A percentile compares a stretch with the other conserved stretches of the same genome.
phyloP scores from a whole-genome alignment of 495 filamentous ascomycete species.

The Aspergillus avenaceus region DNA sequence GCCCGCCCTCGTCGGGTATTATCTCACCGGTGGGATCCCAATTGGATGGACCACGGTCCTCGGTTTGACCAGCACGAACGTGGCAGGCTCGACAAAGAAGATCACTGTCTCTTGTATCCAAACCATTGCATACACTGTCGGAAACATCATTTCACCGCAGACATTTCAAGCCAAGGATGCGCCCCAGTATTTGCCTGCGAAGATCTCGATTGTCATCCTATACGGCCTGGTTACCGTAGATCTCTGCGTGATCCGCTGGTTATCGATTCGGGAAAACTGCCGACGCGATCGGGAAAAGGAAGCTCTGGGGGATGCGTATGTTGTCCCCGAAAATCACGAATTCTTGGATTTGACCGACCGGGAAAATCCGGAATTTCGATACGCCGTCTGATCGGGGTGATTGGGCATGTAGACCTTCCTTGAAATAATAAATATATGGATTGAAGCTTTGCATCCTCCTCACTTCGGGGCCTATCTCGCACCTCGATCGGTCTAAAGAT shows the following conservation, averaged over 20 bases:
- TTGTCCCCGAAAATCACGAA: constrained; percentile 55
- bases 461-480: too few species aligned
- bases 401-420: not conserved
- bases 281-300: constrained; percentile 41
- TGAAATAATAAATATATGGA: not conserved
- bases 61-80: constrained; percentile 47
- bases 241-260: constrained; percentile 46
- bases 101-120: constrained; percentile 60
- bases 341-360: constrained; percentile 49
- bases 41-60: constrained; percentile 50
- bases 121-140: constrained; percentile 53
- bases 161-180: constrained; percentile 47
- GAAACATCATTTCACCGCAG: constrained; percentile 51
- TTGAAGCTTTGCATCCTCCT: too few species aligned
- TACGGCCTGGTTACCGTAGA: constrained; percentile 44
- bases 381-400: not conserved
- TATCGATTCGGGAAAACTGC: constrained; percentile 49
- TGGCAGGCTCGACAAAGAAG: constrained; percentile 64
- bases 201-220: constrained; percentile 55
- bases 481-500: too few species aligned
- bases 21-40: constrained; percentile 39
- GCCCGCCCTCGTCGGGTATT: constrained; percentile 48
- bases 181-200: constrained; percentile 54
- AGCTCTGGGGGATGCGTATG: constrained; percentile 42
- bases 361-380: constrained; percentile 22